Evolutionary conservation across 2,329 filamentous ascomycete genomes (phyloP).

Genomic region (Pseudopithomyces chartarum): DNA sequence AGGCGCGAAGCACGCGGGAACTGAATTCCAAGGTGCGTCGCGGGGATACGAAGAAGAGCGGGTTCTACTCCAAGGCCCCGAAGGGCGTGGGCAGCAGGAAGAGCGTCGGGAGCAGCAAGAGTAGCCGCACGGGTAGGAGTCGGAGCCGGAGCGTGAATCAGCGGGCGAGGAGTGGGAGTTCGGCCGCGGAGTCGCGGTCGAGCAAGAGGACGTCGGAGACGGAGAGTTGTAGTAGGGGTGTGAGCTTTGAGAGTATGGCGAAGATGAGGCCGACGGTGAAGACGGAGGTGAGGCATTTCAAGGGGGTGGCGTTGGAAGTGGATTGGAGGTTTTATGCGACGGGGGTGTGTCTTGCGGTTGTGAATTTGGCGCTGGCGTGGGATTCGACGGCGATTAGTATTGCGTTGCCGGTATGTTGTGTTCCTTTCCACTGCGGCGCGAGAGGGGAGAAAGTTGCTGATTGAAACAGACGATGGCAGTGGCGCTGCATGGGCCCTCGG

Average conservation of each 20-base stretch:
- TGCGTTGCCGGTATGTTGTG: constrained; percentile 27
- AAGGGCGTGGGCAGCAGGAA: background rate
- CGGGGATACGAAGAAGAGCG: constrained; percentile 4
- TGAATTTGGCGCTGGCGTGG: constrained; percentile 30
- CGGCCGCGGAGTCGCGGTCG: background rate
- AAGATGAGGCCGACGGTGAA: constrained; percentile 13
- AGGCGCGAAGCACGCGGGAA: constrained; percentile 8
- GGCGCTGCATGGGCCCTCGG: constrained; percentile 41
- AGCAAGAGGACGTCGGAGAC: constrained; percentile 4
- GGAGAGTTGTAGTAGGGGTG: constrained; percentile 8
- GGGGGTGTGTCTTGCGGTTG: constrained; percentile 23
- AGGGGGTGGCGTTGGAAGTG: constrained; percentile 6
- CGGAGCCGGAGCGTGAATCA: background rate
- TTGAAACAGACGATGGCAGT: constrained; percentile 44
- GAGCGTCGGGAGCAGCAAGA: background rate
- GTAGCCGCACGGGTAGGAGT: too few species aligned
- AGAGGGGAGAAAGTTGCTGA: too few species aligned
- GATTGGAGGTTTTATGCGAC: constrained; percentile 33
- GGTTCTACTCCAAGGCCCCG: background rate
- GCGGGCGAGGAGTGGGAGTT: background rate
- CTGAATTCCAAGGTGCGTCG: constrained; percentile 6
- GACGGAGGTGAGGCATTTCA: constrained; percentile 19
- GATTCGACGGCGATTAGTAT: constrained; percentile 28
- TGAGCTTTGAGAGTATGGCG: constrained; percentile 9
- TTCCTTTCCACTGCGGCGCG: too few species aligned